Conservation (phyloP, 192 early-diverging fungal species). For the Kappamyces sp. region DNA sequence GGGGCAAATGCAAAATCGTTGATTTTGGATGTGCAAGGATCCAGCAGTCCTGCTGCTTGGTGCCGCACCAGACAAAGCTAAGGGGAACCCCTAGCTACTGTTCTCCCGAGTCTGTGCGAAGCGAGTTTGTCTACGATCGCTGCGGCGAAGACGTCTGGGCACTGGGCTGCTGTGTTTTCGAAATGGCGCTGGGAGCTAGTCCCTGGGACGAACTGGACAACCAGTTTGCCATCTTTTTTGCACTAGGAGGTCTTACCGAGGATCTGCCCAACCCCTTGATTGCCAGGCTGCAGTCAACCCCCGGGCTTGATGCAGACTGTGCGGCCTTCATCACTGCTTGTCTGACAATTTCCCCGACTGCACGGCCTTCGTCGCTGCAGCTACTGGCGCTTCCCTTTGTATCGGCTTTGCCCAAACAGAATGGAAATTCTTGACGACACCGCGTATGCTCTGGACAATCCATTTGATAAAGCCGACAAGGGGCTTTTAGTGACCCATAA, state of each 20-base stretch:
- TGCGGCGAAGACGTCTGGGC: conserved; percentile 24
- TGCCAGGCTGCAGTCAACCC: no score
- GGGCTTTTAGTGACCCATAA: no score
- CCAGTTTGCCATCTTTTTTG: conserved; percentile 22
- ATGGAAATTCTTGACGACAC: no score
- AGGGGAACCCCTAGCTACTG: conserved; percentile 21
- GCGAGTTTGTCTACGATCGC: background rate
- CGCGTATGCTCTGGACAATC: no score
- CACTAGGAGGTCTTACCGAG: background rate
- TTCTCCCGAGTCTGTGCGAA: conserved; percentile 16
- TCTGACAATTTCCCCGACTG: background rate
- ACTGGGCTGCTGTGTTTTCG: conserved; percentile 24
- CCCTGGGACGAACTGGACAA: conserved; percentile 25
- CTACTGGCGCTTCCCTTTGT: background rate
- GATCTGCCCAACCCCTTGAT: no score
- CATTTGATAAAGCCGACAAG: no score
- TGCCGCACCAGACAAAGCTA: conserved; percentile 14
- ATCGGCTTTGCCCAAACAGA: background rate
- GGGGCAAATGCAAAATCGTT: conserved; percentile 10
- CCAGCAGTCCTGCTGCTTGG: conserved; percentile 17
- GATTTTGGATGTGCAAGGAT: conserved; percentile 18
- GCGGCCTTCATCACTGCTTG: no score
- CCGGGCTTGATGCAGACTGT: no score
- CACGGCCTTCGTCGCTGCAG: background rate
- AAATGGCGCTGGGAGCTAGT: conserved; percentile 21